Evolutionary conservation across 2,329 filamentous ascomycete species (phyloP), one percentile per base, ranked within the genome.

Genomic region (Cladosporium sp.): DNA sequence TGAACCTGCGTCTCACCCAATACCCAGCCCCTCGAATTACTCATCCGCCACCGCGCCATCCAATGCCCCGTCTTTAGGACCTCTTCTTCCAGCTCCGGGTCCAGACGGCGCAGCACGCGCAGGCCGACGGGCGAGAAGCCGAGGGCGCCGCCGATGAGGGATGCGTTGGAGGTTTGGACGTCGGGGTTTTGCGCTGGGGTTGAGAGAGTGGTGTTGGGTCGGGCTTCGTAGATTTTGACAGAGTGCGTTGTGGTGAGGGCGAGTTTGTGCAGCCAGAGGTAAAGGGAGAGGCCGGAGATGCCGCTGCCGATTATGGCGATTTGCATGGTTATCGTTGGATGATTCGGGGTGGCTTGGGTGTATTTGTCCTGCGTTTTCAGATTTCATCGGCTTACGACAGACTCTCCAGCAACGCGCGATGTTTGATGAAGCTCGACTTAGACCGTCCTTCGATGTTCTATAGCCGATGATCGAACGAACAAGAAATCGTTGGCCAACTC

Each of bases 271-370:
- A 55, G 49, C 49, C 49, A 55, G 11, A 55, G 53, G 16, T 55
- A 55, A 18, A 55, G n/a, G 35, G 53, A 38, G n/a, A 55, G 49
- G 43, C 53, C 53, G 10, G 53, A 55, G 37, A 55, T 53, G 10
- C 53, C 53, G n/a, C 48, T 38, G 14, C 53, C 53, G 9, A 55
- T 44, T 9, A 55, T 55, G 18, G 34, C 53, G 42, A 55, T 53
- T 4, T 43, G 50, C 49, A 55, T 55, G 3, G 10, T 52, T 11
- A 13, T 31, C 19, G 34, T 11, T 37, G 7, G 35, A 38, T 14
- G 34, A 35, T 11, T 11, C 4, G 34, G 2, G 10, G 34, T 35
- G 5, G 2, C 1, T 34, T 34, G 33, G 3, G 33, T 34, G 9
- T 13, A 9, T 34, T 34, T 34, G 33, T 34, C 13, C 9, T 34